Evolutionary conservation across 2,329 filamentous ascomycete species (phyloP).

Genomic region (Aspergillus carbonarius): DNA sequence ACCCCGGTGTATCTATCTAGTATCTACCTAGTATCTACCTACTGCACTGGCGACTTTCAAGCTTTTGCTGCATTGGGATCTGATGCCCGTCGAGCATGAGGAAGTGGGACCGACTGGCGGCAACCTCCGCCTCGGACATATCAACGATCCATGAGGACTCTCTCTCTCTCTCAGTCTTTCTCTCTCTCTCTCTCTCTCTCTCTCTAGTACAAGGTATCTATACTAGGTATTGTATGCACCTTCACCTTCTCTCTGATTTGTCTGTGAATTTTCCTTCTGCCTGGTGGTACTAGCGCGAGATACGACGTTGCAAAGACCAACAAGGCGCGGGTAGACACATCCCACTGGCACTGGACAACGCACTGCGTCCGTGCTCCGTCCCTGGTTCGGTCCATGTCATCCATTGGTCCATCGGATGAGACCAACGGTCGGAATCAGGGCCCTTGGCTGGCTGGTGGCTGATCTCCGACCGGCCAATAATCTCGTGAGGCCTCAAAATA

Average conservation of each 20-base stretch:
- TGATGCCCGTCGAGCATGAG: not conserved
- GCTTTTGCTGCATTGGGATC: not conserved
- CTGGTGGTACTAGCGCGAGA: not conserved
- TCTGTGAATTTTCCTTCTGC: not conserved
- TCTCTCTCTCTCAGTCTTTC: too few species aligned
- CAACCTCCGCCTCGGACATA: not conserved
- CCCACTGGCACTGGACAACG: not conserved
- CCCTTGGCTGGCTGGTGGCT: not conserved
- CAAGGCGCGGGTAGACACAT: not conserved
- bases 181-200: too few species aligned
- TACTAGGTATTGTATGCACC: too few species aligned
- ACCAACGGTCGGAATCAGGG: conserved; percentile 1
- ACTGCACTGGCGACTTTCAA: not conserved
- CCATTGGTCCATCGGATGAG: not conserved
- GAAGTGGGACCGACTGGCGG: not conserved
- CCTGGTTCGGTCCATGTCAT: not conserved
- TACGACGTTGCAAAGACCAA: not conserved
- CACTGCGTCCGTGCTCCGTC: not conserved
- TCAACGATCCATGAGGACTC: too few species aligned
- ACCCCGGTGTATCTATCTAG: not conserved
- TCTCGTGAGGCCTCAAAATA: not conserved
- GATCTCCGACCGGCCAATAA: not conserved
- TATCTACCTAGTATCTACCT: too few species aligned
- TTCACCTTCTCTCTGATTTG: not conserved
- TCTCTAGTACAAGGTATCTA: too few species aligned